phyloP scores from a whole-genome alignment of 139 green algal genomes.

The Auxenochlorella pyrenoidosa region DNA sequence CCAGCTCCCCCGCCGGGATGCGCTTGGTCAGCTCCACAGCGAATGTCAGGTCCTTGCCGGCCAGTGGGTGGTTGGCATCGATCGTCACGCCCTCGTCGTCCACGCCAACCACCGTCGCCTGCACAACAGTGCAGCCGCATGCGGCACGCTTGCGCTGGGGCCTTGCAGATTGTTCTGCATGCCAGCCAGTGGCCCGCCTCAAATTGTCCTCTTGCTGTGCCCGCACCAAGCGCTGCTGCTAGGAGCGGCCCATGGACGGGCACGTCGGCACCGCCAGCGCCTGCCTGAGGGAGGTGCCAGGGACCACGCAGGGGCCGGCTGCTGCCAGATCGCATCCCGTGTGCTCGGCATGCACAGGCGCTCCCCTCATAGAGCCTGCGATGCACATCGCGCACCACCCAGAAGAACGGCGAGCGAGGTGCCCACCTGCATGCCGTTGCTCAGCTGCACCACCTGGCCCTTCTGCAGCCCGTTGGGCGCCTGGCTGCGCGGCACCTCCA shows the following conservation, averaged over 20 bases:
- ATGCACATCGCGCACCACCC: no score
- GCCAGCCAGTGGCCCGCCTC: neutral
- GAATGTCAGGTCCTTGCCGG: conserved; percentile 76
- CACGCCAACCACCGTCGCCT: conserved; percentile 1
- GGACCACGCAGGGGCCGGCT: no score
- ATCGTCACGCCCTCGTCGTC: conserved; percentile 51
- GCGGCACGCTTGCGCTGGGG: neutral
- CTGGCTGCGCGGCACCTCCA: conserved; percentile 47
- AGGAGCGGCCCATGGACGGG: no score
- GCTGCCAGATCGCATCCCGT: no score
- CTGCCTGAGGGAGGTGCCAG: no score
- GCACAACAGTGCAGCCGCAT: neutral
- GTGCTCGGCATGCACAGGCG: no score
- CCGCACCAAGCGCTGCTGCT: no score
- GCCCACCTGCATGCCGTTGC: conserved; percentile 57
- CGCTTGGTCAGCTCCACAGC: conserved; percentile 74
- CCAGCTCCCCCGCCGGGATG: conserved; percentile 35
- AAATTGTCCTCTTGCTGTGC: no score
- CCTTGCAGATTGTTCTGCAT: conserved; percentile 34
- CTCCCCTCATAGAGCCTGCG: no score
- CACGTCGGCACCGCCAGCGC: no score
- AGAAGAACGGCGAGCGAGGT: no score
- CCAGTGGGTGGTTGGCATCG: conserved; percentile 81
- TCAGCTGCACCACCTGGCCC: conserved; percentile 57
- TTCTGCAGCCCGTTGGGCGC: conserved; percentile 60